phyloP scores from a whole-genome alignment of 345 rosid species.

The Combretum micranthum region DNA sequence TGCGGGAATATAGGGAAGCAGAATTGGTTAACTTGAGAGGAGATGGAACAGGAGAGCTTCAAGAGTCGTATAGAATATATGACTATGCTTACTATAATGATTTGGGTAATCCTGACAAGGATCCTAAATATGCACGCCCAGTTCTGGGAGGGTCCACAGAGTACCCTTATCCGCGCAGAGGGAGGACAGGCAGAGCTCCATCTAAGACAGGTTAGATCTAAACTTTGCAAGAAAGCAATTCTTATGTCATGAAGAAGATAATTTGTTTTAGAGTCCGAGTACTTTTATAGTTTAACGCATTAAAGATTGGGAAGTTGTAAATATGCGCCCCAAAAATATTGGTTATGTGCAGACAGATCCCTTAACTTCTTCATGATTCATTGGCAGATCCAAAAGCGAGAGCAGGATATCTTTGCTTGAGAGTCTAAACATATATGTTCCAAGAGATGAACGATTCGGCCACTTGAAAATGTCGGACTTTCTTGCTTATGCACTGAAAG shows the following conservation, averaged over 20 bases:
- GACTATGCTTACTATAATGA: constrained; percentile 43
- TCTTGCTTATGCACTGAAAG: constrained; percentile 27
- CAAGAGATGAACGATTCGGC: constrained; percentile 36
- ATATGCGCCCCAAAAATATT: no score
- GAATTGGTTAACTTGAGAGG: constrained; percentile 34
- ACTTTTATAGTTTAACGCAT: no score
- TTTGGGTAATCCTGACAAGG: constrained; percentile 35
- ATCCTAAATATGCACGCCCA: constrained; percentile 23
- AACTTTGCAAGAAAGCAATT: not conserved
- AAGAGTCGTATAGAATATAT: constrained; percentile 37
- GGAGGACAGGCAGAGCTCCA: constrained; percentile 36
- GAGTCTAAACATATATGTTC: constrained; percentile 29
- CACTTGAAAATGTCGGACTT: constrained; percentile 36
- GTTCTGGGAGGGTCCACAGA: constrained; percentile 37
- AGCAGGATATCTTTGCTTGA: constrained; percentile 22
- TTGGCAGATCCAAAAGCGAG: constrained; percentile 29
- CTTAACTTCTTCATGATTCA: not conserved
- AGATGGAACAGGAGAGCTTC: constrained; percentile 28
- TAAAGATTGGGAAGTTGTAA: no score
- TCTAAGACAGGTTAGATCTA: constrained; percentile 19
- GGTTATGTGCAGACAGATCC: no score
- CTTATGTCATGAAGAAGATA: not conserved
- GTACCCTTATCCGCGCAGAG: constrained; percentile 43
- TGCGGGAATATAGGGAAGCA: constrained; percentile 31
- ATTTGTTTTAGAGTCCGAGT: no score